These are phyloP conservation scores for Fragilaria crotonensis DNA, from an alignment of 108 stramenopile genomes.

Conservation along the genomic window DNA sequence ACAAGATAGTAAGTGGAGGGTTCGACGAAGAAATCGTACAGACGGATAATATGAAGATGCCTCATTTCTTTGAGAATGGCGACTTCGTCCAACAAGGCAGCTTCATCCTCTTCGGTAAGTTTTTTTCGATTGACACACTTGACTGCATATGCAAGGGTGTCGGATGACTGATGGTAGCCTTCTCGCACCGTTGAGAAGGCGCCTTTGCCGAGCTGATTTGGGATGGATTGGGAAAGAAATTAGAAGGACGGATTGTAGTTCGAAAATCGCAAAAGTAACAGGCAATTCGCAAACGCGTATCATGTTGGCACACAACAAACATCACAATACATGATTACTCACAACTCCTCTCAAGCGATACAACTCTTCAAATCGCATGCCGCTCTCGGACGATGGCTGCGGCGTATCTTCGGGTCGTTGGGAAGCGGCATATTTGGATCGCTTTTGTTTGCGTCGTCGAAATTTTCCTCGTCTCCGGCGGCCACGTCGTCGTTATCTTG, in stretches of 20 bases:
- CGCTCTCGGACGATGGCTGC: slow-evolving; percentile 33
- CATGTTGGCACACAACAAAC: too few species aligned
- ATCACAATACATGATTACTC: slow-evolving; percentile 12
- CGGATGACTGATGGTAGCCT: slow-evolving; percentile 42
- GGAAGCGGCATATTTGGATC: too few species aligned
- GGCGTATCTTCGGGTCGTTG: slow-evolving; percentile 8
- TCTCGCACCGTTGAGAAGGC: slow-evolving; percentile 77
- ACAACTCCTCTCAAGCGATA: slow-evolving; percentile 53
- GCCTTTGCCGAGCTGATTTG: slow-evolving; percentile 82
- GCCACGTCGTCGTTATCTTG: too few species aligned
- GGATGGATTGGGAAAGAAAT: background rate
- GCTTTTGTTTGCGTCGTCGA: too few species aligned
- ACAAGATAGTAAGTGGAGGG: slow-evolving; percentile 75
- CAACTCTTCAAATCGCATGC: slow-evolving; percentile 59
- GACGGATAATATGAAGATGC: slow-evolving; percentile 79
- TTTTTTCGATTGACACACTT: slow-evolving; percentile 73
- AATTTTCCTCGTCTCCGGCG: too few species aligned
- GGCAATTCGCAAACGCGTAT: background rate
- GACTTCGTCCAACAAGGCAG: slow-evolving; percentile 80
- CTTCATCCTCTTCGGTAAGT: slow-evolving; percentile 67
- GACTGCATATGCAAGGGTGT: slow-evolving; percentile 46
- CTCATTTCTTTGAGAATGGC: slow-evolving; percentile 64
- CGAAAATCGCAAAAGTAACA: background rate
- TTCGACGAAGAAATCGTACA: slow-evolving; percentile 90
- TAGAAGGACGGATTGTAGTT: background rate